Conservation (phyloP, 345 rosid genomes). For the Angophora floribunda region DNA sequence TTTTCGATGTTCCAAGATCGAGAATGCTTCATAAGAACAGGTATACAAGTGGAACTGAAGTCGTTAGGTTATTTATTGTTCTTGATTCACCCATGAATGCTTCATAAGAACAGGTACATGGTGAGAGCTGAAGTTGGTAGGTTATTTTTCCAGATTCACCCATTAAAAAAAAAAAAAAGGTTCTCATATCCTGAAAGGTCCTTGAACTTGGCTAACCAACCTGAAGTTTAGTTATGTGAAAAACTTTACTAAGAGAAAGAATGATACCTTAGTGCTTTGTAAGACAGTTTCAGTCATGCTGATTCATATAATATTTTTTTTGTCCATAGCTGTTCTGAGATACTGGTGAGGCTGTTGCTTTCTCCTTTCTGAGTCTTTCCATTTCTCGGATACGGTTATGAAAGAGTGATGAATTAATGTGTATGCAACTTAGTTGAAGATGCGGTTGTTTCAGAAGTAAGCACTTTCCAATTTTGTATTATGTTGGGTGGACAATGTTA, state of each 20-base stretch:
- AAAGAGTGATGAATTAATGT: background rate
- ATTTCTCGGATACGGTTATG: background rate
- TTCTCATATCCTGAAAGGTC: background rate
- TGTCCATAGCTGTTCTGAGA: background rate
- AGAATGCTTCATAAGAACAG: constrained; percentile 89
- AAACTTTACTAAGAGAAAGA: background rate
- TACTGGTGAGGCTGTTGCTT: background rate
- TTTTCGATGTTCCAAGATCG: constrained; percentile 72
- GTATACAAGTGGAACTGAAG: constrained; percentile 12
- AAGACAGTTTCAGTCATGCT: background rate
- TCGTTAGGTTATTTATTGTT: background rate
- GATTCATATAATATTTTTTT: background rate
- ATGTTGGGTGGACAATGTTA: background rate
- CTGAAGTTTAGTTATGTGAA: background rate
- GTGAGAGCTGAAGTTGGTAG: background rate
- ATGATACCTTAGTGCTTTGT: background rate
- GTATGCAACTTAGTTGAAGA: background rate
- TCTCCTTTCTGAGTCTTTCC: too few species aligned
- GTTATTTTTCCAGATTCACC: background rate
- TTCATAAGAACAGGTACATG: constrained; percentile 45
- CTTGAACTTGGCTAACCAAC: background rate
- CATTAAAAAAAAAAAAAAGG: background rate
- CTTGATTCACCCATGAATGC: background rate
- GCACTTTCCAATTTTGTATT: background rate
- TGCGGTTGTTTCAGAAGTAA: background rate